phyloP scores from a whole-genome alignment of 768 basidiomycete species.

The Leucocoprinus birnbaumii region DNA sequence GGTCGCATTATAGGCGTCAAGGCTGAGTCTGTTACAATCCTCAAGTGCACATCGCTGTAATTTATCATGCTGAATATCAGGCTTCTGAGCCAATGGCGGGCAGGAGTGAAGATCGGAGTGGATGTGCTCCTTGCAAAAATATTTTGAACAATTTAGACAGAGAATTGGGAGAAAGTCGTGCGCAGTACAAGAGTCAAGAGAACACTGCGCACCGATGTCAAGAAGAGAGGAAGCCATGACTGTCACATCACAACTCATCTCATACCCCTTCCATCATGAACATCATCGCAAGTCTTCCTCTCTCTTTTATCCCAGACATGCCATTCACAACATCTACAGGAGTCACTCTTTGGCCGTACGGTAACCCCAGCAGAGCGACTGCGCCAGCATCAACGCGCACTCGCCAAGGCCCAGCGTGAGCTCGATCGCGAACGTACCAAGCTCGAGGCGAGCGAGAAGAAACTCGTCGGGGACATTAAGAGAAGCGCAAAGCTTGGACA shows the following conservation, averaged over 20 bases:
- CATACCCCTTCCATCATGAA: constrained; percentile 52
- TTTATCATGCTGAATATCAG: constrained; percentile 14
- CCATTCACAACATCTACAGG: constrained; percentile 43
- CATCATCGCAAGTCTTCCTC: constrained; percentile 57
- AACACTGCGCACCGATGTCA: constrained; percentile 63
- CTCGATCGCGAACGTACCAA: constrained; percentile 94
- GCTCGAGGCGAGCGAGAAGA: constrained; percentile 96
- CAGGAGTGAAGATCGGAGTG: constrained; percentile 61
- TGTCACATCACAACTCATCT: constrained; percentile 12
- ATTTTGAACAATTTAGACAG: constrained; percentile 50
- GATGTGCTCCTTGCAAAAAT: constrained; percentile 67
- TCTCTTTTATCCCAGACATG: not conserved
- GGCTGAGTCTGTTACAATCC: constrained; percentile 53
- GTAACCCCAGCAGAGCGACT: constrained; percentile 96
- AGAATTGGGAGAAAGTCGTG: constrained; percentile 78
- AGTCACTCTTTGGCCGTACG: constrained; percentile 91
- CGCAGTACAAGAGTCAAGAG: constrained; percentile 52
- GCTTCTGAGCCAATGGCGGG: constrained; percentile 17
- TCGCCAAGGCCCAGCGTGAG: constrained; percentile 96
- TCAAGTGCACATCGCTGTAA: constrained; percentile 48
- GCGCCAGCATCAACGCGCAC: constrained; percentile 92
- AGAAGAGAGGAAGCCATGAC: constrained; percentile 30
- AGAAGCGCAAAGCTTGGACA: constrained; percentile 94
- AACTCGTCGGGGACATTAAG: constrained; percentile 93
- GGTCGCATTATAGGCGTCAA: constrained; percentile 34